Conservation (phyloP, 352 stramenopile genomes). For the Pythium angustatum region DNA sequence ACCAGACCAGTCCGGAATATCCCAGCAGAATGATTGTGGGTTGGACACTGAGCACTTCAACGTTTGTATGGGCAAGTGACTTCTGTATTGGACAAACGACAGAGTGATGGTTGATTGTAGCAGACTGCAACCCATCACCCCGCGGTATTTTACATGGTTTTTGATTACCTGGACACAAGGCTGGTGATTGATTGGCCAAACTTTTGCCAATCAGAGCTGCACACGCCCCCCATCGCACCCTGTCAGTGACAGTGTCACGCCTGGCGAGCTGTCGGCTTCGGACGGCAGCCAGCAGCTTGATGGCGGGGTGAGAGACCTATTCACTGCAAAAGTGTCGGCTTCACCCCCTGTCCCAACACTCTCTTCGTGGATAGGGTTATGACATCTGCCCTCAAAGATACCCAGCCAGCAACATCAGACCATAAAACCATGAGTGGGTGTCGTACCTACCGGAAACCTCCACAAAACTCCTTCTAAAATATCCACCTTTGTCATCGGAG, state of each 20-base stretch:
- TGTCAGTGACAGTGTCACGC: too few relatives aligned
- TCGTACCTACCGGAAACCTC: conserved; percentile 31
- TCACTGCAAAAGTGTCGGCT: neutral
- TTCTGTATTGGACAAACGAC: conserved; percentile 20
- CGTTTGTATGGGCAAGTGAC: conserved; percentile 22
- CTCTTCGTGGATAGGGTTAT: conserved; percentile 27
- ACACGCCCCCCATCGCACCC: conserved; percentile 25
- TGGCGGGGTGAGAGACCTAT: conserved; percentile 10
- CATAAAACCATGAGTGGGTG: conserved; percentile 14
- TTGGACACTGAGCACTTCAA: conserved; percentile 31
- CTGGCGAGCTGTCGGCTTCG: too few relatives aligned
- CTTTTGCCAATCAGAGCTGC: conserved; percentile 19
- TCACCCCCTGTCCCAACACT: conserved; percentile 12
- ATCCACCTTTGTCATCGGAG: conserved; percentile 8
- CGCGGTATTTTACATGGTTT: conserved; percentile 5
- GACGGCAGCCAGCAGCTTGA: conserved; percentile 16
- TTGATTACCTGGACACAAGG: conserved; percentile 4
- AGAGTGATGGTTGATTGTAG: conserved; percentile 27
- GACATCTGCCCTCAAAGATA: conserved; percentile 29
- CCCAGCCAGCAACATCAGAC: neutral
- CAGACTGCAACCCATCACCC: conserved; percentile 27
- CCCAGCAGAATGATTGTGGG: conserved; percentile 24
- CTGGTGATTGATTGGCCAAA: conserved; percentile 8
- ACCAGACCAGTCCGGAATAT: conserved; percentile 19
- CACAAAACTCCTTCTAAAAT: conserved; percentile 23